phyloP scores from a whole-genome alignment of 768 basidiomycete genomes.

The Lentinula aciculospora region DNA sequence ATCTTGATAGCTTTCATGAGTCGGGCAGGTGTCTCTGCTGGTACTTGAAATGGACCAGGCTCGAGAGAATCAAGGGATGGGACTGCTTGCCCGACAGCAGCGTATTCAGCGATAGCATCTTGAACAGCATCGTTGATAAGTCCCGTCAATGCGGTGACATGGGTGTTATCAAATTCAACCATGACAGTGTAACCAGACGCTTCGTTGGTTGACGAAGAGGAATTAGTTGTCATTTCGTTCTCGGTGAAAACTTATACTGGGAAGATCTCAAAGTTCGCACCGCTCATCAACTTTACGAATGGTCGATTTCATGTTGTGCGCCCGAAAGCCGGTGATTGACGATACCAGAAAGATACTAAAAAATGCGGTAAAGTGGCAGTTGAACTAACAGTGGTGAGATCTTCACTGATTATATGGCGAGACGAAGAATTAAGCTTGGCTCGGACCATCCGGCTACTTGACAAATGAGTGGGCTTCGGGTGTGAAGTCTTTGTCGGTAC shows the following conservation, averaged over 20 bases:
- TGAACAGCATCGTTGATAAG: conserved; percentile 25
- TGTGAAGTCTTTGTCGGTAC: not conserved
- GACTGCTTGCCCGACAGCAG: conserved; percentile 16
- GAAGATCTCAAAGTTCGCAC: not conserved
- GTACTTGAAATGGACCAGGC: conserved; percentile 28
- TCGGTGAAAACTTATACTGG: not conserved
- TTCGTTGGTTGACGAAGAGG: not conserved
- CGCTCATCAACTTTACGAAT: not conserved
- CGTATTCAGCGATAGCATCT: conserved; percentile 25
- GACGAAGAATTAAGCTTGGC: not conserved
- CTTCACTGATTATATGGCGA: not conserved
- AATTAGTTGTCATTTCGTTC: not conserved
- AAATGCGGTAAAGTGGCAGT: not conserved
- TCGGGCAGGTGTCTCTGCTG: conserved; percentile 13
- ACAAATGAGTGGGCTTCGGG: not conserved
- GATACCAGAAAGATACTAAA: not conserved
- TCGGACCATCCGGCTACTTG: not conserved
- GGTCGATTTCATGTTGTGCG: not conserved
- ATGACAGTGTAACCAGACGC: not conserved
- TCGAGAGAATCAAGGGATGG: conserved; percentile 28
- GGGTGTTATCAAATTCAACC: conserved; percentile 2
- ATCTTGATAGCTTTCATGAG: conserved; percentile 23
- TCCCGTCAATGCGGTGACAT: conserved; percentile 19
- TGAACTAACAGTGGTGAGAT: not conserved
- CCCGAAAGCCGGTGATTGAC: not conserved